Conservation (phyloP, 306 rosid species). For the Cyclanthera cordifolia region DNA sequence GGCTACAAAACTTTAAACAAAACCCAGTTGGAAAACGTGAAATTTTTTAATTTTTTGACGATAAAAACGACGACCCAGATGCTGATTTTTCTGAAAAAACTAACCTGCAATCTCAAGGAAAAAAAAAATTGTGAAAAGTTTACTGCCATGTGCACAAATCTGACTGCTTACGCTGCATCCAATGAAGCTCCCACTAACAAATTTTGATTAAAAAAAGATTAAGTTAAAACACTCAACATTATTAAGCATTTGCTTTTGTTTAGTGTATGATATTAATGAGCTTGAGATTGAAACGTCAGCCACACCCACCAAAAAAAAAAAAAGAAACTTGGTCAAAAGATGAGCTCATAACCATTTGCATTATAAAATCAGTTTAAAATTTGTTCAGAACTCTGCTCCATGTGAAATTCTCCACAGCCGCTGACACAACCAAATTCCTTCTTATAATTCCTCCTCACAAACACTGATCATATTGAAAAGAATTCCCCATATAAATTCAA, state of each 20-base stretch:
- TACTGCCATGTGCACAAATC: constrained; percentile 10
- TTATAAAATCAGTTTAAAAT: constrained; percentile 2
- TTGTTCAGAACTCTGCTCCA: constrained; percentile 10
- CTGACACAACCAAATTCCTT: constrained; percentile 11
- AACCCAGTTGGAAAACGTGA: background rate
- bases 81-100: background rate
- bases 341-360: constrained; percentile 16
- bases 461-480: background rate
- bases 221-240: background rate
- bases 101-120: background rate
- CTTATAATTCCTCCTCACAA: background rate
- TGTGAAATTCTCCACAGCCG: background rate
- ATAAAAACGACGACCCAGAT: constrained; percentile 3
- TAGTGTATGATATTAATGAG: background rate
- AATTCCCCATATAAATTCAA: background rate
- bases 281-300: constrained; percentile 13
- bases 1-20: background rate
- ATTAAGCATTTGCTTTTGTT: constrained; percentile 9
- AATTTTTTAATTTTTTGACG: background rate
- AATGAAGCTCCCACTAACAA: constrained; percentile 5
- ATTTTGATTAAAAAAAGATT: background rate
- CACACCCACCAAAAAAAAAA: constrained; percentile 9
- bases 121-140: background rate
- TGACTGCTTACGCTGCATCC: constrained; percentile 13
- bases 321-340: constrained; percentile 11